phyloP scores from a whole-genome alignment of 2,329 filamentous ascomycete genomes.

The Colletotrichum coccodes region DNA sequence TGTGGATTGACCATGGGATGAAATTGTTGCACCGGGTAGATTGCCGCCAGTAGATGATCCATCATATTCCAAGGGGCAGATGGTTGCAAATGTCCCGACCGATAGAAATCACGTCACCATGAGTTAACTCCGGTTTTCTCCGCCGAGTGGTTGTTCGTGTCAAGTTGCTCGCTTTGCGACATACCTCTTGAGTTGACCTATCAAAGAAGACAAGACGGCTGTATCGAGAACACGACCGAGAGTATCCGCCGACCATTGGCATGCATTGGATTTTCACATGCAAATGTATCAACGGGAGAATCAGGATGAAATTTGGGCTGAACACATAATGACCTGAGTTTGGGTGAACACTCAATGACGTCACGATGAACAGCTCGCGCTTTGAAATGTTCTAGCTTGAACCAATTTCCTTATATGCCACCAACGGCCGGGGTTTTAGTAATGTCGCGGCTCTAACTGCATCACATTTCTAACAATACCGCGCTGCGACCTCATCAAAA shows the following conservation, averaged over 20 bases:
- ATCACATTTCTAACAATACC: neutral
- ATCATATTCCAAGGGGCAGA: neutral
- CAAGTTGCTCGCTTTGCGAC: neutral
- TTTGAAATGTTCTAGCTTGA: neutral
- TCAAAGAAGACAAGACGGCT: neutral
- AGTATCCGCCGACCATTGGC: neutral
- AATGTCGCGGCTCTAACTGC: neutral
- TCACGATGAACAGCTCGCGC: slow-evolving; percentile 18
- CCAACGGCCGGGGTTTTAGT: neutral
- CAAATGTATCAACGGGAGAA: neutral
- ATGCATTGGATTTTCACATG: slow-evolving; percentile 12
- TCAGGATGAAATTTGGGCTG: neutral
- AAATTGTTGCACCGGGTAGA: neutral
- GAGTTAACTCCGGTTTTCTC: neutral
- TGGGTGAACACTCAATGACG: slow-evolving; percentile 8
- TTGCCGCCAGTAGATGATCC: neutral
- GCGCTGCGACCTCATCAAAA: neutral
- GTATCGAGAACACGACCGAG: neutral
- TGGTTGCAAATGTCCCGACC: neutral
- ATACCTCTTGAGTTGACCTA: neutral
- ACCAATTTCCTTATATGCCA: neutral
- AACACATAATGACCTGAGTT: neutral
- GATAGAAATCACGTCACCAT: neutral
- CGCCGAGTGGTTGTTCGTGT: neutral
- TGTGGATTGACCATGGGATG: neutral